Conservation (phyloP, 495 filamentous ascomycete species). For the Aspergillus wentii region DNA sequence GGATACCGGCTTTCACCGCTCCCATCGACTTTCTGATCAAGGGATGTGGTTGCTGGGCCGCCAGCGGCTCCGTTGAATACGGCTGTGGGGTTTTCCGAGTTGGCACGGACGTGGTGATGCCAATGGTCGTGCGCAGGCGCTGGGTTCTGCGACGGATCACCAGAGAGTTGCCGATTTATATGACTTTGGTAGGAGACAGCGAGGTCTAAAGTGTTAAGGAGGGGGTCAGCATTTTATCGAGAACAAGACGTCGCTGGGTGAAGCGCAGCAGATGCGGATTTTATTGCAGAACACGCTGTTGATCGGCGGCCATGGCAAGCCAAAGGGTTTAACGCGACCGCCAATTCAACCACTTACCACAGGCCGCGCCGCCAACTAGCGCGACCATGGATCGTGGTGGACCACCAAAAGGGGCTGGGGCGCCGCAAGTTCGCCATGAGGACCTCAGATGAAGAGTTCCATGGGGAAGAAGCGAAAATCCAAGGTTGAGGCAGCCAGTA, state of each 20-base stretch:
- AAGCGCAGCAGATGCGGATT: too few species aligned
- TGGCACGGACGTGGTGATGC: constrained; percentile 31
- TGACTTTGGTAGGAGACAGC: neutral
- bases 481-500: too few species aligned
- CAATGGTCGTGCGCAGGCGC: constrained; percentile 18
- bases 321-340: constrained; percentile 19
- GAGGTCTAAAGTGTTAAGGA: neutral
- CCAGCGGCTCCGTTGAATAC: constrained; percentile 30
- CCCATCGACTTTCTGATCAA: constrained; percentile 32
- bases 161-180: constrained; percentile 4
- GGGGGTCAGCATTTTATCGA: constrained; percentile 2
- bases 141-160: constrained; percentile 13
- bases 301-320: constrained; percentile 22
- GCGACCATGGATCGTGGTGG: constrained; percentile 25
- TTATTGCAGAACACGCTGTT: neutral
- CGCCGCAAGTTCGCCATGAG: neutral
- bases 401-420: constrained; percentile 20
- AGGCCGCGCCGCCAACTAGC: constrained; percentile 19
- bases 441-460: neutral
- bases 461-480: neutral
- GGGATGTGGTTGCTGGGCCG: constrained; percentile 26
- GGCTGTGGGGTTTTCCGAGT: constrained; percentile 28
- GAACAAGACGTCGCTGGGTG: too few species aligned
- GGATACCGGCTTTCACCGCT: constrained; percentile 32
- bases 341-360: too few species aligned